Percentiles rank a stretch among this genome's conserved stretches.
phyloP scores from a whole-genome alignment of 2,329 filamentous ascomycete genomes.

The Colletotrichum tropicale region DNA sequence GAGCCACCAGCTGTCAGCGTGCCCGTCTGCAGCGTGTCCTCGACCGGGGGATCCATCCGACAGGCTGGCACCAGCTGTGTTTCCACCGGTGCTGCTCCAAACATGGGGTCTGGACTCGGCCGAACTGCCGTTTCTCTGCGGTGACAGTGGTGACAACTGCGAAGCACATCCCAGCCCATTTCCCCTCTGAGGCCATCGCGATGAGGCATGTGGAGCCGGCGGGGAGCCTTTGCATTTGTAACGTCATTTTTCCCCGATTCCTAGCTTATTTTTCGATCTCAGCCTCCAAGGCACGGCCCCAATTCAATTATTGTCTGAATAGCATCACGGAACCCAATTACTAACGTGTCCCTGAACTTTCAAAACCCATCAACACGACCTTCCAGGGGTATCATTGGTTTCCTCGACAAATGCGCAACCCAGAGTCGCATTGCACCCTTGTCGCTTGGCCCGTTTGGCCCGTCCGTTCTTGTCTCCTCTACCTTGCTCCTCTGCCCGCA shows the following conservation, averaged over 20 bases:
- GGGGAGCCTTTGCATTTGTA: neutral
- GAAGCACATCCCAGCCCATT: neutral
- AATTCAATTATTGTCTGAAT: constrained; percentile 14
- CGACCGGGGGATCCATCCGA: neutral
- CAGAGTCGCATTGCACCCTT: constrained; percentile 10
- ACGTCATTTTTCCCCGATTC: constrained; percentile 19
- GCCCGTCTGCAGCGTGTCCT: neutral
- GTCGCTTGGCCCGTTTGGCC: neutral
- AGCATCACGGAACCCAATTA: constrained; percentile 7
- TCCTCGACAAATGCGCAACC: neutral
- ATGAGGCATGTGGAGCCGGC: constrained; percentile 13
- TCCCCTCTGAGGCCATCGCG: constrained; percentile 11
- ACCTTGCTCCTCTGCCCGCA: constrained; percentile 62
- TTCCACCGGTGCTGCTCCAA: neutral
- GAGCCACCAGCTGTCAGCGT: neutral
- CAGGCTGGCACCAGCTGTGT: neutral
- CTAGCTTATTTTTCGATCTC: constrained; percentile 16
- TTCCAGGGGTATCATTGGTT: constrained; percentile 20
- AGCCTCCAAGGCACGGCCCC: constrained; percentile 1
- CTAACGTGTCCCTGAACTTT: constrained; percentile 14
- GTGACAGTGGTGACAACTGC: neutral
- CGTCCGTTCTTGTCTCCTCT: neutral
- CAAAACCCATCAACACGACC: neutral
- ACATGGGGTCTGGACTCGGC: constrained; percentile 2
- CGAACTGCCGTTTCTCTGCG: constrained; percentile 9